A percentile compares a stretch with the other conserved stretches of the same genome.
phyloP scores from a whole-genome alignment of 805 yeast species.

The Tanozyma kutaoensis region DNA sequence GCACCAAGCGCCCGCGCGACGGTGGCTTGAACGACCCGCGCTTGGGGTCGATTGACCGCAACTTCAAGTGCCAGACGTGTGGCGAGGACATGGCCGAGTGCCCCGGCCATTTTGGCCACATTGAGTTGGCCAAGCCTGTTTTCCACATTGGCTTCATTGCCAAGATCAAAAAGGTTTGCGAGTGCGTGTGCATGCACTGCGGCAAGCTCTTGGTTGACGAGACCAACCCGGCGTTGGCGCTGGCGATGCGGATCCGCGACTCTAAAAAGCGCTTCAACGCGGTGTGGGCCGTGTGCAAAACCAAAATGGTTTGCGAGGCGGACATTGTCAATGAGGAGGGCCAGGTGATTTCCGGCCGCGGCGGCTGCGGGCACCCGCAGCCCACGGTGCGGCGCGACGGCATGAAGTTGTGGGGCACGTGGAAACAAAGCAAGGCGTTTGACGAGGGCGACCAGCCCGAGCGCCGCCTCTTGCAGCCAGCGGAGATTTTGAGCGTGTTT shows the following conservation, averaged over 20 bases:
- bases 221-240: conserved; percentile 66
- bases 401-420: conserved; percentile 91
- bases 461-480: conserved; percentile 73
- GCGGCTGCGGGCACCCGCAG: conserved; percentile 97
- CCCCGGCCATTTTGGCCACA: conserved; percentile 99
- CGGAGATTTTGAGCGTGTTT: conserved; percentile 83
- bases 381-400: conserved; percentile 96
- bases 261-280: conserved; percentile 95
- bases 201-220: conserved; percentile 90
- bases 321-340: conserved; percentile 56
- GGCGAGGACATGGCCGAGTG: conserved; percentile 99
- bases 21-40: conserved; percentile 98
- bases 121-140: conserved; percentile 95
- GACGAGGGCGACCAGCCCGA: conserved; percentile 89
- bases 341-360: conserved; percentile 49
- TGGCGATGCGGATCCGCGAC: conserved; percentile 79
- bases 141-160: conserved; percentile 96
- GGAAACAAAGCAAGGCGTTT: conserved; percentile 78
- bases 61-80: conserved; percentile 97
- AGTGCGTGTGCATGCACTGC: conserved; percentile 97
- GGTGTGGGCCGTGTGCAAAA: conserved; percentile 85
- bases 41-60: conserved; percentile 92
- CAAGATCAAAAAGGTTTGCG: conserved; percentile 89
- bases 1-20: conserved; percentile 86
- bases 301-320: conserved; percentile 93